phyloP scores from a whole-genome alignment of 1,284 basidiomycete genomes.

The Mycena sp. region DNA sequence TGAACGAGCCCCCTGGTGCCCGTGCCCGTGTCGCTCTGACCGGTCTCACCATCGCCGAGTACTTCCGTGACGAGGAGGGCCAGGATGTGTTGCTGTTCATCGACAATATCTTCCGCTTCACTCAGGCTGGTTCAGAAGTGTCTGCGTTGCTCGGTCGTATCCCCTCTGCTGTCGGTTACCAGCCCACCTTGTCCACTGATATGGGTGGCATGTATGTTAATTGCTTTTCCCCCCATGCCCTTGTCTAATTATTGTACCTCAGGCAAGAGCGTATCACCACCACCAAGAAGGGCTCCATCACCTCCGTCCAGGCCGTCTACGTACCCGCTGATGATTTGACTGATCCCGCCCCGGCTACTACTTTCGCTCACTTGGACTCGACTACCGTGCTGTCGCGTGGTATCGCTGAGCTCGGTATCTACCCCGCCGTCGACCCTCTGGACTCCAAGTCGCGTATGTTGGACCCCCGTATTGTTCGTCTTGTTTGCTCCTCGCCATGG shows the following conservation, averaged over 20 bases:
- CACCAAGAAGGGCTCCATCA: conserved; percentile 99
- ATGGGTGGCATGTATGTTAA: conserved; percentile 97
- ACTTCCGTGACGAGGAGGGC: conserved; percentile 99
- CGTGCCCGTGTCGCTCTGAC: conserved; percentile 99
- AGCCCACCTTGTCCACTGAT: conserved; percentile 98
- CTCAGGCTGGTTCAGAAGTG: conserved; percentile 99
- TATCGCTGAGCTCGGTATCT: conserved; percentile 99
- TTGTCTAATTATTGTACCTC: conserved; percentile 29
- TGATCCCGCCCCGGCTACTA: conserved; percentile 98
- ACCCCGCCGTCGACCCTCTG: conserved; percentile 98
- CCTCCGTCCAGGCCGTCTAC: conserved; percentile 99
- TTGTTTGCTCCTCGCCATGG: neutral
- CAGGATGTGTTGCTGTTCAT: conserved; percentile 99
- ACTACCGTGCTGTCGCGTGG: conserved; percentile 98
- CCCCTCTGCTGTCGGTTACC: conserved; percentile 99
- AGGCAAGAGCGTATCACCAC: conserved; percentile 99
- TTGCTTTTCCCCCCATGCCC: neutral
- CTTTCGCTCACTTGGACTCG: conserved; percentile 99
- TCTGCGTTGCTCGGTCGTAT: conserved; percentile 99
- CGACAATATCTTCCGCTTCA: conserved; percentile 99
- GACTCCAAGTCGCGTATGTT: conserved; percentile 99
- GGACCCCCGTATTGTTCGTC: conserved; percentile 95
- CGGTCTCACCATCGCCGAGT: conserved; percentile 98
- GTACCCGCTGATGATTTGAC: conserved; percentile 99
- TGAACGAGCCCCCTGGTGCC: conserved; percentile 99